Conservation (phyloP, 140 eudicot species). For the Stevia rebaudiana region DNA sequence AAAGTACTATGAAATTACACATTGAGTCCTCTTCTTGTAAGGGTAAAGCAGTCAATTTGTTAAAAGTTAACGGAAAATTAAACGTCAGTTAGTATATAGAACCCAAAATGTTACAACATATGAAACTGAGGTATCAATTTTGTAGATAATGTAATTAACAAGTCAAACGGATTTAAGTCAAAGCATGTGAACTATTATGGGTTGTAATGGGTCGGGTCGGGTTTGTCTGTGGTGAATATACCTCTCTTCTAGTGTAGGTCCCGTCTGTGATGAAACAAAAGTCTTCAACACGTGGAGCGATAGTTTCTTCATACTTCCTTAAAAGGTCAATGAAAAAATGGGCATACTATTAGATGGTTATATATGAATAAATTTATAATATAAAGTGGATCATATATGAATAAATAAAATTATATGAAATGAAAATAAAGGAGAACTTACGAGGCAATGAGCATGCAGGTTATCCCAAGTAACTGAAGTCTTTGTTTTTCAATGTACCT, state of each 20-base stretch:
- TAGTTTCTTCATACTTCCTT: conserved; percentile 89
- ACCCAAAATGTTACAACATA: too few relatives aligned
- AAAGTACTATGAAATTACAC: too few relatives aligned
- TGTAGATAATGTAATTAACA: background rate
- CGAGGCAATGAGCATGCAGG: conserved; percentile 99
- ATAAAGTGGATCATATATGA: conserved; percentile 4
- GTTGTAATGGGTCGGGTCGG: background rate
- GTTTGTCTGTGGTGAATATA: conserved; percentile 23
- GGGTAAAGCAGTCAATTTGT: too few relatives aligned
- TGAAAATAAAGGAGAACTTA: conserved; percentile 43
- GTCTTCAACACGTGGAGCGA: conserved; percentile 88
- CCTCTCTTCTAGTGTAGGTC: conserved; percentile 89
- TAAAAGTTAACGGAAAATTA: too few relatives aligned
- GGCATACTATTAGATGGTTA: conserved; percentile 12
- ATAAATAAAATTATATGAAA: background rate
- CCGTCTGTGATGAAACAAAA: conserved; percentile 91
- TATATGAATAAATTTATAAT: conserved; percentile 17
- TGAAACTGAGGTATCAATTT: too few relatives aligned
- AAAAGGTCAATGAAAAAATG: conserved; percentile 20
- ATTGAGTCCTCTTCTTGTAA: too few relatives aligned
- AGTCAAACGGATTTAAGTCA: background rate
- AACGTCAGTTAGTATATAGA: too few relatives aligned
- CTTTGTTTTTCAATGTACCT: conserved; percentile 68
- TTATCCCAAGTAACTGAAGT: conserved; percentile 87
- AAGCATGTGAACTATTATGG: background rate